Conservation (phyloP, 2,329 filamentous ascomycete species). For the Talaromyces islandicus region DNA sequence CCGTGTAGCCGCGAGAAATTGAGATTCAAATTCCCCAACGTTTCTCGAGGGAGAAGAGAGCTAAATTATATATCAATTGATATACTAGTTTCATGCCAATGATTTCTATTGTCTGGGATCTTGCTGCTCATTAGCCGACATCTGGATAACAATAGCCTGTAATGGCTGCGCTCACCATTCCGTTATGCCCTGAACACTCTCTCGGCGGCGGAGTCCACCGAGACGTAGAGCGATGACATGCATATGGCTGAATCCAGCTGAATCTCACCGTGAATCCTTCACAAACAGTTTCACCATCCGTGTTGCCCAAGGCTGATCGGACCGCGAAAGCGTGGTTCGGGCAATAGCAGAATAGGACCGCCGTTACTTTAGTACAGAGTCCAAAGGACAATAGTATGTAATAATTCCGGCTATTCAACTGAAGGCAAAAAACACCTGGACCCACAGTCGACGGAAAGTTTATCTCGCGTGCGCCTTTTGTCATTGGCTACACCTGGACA, state of each 20-base stretch:
- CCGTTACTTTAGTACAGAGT: too few relatives aligned
- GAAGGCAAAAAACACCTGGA: neutral
- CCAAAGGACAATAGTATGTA: too few relatives aligned
- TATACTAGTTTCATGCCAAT: neutral
- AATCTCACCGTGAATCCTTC: neutral
- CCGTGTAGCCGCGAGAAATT: too few relatives aligned
- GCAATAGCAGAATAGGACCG: too few relatives aligned
- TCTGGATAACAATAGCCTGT: neutral
- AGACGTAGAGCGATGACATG: neutral
- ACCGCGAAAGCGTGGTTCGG: neutral
- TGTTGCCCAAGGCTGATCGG: neutral
- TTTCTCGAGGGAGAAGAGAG: too few relatives aligned
- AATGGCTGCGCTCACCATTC: neutral
- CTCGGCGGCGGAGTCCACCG: neutral
- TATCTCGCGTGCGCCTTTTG: neutral
- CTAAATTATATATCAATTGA: too few relatives aligned
- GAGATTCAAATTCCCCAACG: too few relatives aligned
- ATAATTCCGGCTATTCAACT: too few relatives aligned
- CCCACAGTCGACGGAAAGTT: neutral
- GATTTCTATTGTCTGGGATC: neutral
- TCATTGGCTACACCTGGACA: neutral
- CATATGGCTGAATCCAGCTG: neutral
- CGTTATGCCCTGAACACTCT: neutral
- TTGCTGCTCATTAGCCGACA: neutral
- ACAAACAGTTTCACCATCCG: neutral